phyloP scores from a whole-genome alignment of 1,139 yeast genomes.

The Hansenula lynferdii region DNA sequence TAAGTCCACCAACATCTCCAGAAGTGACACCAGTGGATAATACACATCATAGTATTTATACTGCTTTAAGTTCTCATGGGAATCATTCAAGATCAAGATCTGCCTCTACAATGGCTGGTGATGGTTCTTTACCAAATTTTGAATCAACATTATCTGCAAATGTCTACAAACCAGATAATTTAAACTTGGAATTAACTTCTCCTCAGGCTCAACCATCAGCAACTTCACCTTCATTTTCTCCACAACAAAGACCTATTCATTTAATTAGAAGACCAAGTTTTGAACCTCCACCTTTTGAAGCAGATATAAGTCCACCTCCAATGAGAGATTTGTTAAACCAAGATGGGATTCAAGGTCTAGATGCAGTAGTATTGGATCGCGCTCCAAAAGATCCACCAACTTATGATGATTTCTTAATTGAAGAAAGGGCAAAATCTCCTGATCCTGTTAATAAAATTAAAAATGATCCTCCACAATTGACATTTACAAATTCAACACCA shows the following conservation, averaged over 20 bases:
- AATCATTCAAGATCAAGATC: slow-evolving; percentile 11
- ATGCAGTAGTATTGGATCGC: slow-evolving; percentile 27
- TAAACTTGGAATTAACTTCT: slow-evolving; percentile 43
- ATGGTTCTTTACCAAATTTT: slow-evolving; percentile 31
- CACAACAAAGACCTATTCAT: slow-evolving; percentile 25
- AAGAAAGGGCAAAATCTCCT: slow-evolving; percentile 17
- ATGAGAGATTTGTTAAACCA: slow-evolving; percentile 12
- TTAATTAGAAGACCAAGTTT: slow-evolving; percentile 22
- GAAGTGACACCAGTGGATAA: slow-evolving; percentile 45
- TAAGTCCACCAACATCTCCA: slow-evolving; percentile 47
- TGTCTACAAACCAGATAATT: slow-evolving; percentile 50
- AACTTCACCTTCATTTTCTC: slow-evolving; percentile 38
- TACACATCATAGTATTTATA: slow-evolving; percentile 9
- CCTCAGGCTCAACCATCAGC: slow-evolving; percentile 55
- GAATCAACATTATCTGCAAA: slow-evolving; percentile 50
- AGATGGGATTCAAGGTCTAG: slow-evolving; percentile 7
- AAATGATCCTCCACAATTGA: slow-evolving; percentile 14
- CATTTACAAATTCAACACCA: slow-evolving; percentile 20
- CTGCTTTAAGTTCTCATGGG: slow-evolving; percentile 5
- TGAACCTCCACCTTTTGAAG: slow-evolving; percentile 26
- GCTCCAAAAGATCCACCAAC: slow-evolving; percentile 36
- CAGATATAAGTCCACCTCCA: slow-evolving; percentile 29
- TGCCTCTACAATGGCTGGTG: slow-evolving; percentile 21
- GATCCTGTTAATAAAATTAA: slow-evolving; percentile 3
- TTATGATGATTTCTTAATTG: slow-evolving; percentile 25